phyloP scores from a whole-genome alignment of 768 basidiomycete species.

The Mycena vulgaris region DNA sequence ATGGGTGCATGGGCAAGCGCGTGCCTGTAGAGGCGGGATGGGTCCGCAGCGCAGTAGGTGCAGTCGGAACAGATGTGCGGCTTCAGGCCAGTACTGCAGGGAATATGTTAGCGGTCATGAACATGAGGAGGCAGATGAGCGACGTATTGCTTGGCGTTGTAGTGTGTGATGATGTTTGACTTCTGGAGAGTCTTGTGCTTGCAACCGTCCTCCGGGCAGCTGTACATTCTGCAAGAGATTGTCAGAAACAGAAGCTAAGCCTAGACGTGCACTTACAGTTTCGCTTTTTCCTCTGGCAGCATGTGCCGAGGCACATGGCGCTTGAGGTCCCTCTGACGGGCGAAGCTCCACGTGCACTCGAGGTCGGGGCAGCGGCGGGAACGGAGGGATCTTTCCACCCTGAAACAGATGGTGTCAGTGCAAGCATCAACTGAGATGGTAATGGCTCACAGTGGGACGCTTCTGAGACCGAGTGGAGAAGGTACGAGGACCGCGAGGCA shows the following conservation, averaged over 20 bases:
- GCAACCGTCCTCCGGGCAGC: constrained; percentile 10
- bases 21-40: constrained; percentile 22
- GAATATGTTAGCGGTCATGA: not conserved
- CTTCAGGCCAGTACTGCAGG: constrained; percentile 4
- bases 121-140: not conserved
- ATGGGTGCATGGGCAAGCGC: not conserved
- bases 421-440: not conserved
- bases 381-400: constrained; percentile 19
- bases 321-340: not conserved
- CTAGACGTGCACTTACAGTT: not conserved
- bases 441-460: not conserved
- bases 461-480: not conserved
- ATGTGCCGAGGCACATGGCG: constrained; percentile 11
- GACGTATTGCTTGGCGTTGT: constrained; percentile 18
- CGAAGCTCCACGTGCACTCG: constrained; percentile 27
- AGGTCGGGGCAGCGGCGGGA: constrained; percentile 10
- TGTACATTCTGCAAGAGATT: not conserved
- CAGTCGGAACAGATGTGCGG: constrained; percentile 22
- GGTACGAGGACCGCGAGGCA: constrained; percentile 28
- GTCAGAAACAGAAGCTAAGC: not conserved
- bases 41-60: constrained; percentile 10
- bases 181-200: constrained; percentile 19
- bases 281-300: constrained; percentile 3
- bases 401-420: not conserved
- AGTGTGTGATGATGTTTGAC: constrained; percentile 26